Evolutionary conservation across 2,329 filamentous ascomycete genomes (phyloP).

Genomic region (Chaetomium globosum): DNA sequence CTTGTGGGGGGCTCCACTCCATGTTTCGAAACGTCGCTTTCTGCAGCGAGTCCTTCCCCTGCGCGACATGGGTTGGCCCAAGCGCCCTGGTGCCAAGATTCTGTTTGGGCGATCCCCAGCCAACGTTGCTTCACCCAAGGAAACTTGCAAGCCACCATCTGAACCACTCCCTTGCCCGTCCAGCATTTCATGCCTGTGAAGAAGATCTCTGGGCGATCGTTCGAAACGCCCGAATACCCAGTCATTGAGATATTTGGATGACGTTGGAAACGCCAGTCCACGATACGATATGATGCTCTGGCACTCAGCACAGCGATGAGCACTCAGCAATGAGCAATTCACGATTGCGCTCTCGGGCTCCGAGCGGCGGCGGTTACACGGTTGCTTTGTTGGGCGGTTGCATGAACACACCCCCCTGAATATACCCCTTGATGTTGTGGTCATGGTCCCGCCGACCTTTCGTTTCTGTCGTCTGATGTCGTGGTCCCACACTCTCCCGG

Average conservation of each 20-base stretch:
- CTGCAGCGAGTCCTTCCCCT: constrained; percentile 20
- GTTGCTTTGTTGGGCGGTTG: constrained; percentile 18
- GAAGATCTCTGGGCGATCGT: background rate
- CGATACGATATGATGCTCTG: background rate
- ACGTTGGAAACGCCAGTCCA: background rate
- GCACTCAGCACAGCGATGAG: too few relatives aligned
- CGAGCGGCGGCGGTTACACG: background rate
- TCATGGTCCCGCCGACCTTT: constrained; percentile 24
- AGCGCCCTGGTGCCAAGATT: constrained; percentile 9
- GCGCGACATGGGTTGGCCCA: background rate
- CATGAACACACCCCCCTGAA: constrained; percentile 34
- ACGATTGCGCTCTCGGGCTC: background rate
- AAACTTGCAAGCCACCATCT: constrained; percentile 12
- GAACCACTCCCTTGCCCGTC: background rate
- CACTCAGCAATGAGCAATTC: background rate
- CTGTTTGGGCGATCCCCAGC: constrained; percentile 19
- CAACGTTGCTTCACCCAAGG: constrained; percentile 10
- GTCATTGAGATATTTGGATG: background rate
- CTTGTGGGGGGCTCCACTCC: constrained; percentile 9
- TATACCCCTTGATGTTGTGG: constrained; percentile 24
- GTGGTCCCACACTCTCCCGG: background rate
- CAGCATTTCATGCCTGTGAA: constrained; percentile 4
- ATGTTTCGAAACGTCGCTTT: constrained; percentile 27
- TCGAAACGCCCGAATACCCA: background rate
- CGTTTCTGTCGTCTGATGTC: constrained; percentile 27